phyloP scores from a whole-genome alignment of 2,329 filamentous ascomycete genomes.

The Lasiodiplodia hormozganensis region DNA sequence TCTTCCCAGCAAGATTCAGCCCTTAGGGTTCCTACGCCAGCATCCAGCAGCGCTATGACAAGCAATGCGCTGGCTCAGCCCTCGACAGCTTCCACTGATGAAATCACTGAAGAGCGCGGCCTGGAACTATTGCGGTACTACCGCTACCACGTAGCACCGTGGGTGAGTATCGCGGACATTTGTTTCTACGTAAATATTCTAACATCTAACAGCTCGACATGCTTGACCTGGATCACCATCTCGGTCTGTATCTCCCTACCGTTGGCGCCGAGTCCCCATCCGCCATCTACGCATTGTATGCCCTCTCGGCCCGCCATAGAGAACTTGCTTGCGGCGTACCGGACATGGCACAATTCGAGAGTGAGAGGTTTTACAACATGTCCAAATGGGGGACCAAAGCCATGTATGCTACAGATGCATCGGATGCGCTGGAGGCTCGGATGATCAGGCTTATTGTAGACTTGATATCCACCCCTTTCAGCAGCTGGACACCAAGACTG shows the following conservation, averaged over 20 bases:
- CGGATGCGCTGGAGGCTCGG: constrained; percentile 36
- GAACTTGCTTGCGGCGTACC: constrained; percentile 7
- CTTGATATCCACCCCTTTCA: constrained; percentile 6
- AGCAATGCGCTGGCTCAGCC: neutral
- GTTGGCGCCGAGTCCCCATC: constrained; percentile 54
- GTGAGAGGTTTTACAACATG: constrained; percentile 20
- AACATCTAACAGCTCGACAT: constrained; percentile 58
- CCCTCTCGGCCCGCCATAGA: constrained; percentile 51
- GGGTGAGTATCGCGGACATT: constrained; percentile 45
- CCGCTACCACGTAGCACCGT: constrained; percentile 61
- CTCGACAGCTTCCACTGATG: neutral
- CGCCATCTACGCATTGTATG: constrained; percentile 59
- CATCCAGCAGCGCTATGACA: neutral
- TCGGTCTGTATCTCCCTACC: constrained; percentile 59
- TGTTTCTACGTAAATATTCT: constrained; percentile 9
- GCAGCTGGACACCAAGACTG: constrained; percentile 1
- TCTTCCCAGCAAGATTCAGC: constrained; percentile 8
- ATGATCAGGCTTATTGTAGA: constrained; percentile 12
- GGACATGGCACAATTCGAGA: constrained; percentile 13
- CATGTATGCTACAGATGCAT: constrained; percentile 54
- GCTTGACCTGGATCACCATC: constrained; percentile 61
- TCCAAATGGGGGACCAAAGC: constrained; percentile 58
- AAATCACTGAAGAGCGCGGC: constrained; percentile 25
- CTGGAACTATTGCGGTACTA: constrained; percentile 54
- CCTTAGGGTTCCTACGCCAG: neutral